Base-by-base conservation (phyloP, 352 stramenopile genomes). In the Pythium dissimile region DNA sequence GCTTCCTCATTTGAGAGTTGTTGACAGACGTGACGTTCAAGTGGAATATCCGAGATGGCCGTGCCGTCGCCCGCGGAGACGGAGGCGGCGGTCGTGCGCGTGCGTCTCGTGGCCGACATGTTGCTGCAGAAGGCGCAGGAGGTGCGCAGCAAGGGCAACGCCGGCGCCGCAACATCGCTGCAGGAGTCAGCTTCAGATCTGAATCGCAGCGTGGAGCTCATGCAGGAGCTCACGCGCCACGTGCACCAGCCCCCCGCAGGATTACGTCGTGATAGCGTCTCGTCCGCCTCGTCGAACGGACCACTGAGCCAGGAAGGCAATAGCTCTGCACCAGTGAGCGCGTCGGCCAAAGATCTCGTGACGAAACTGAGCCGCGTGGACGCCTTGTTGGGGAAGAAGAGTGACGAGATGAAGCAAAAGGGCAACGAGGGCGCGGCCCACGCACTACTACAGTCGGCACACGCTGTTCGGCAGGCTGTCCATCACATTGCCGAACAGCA, bases 61-160 rank as follows among this genome's bases (percentile, higher is more conserved):
- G 34, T 66, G 34, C 51, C 59, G 34, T 48, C 59, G 18, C 30
- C 46, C 27, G 42, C 43, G 4, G 75, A 80, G 64, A 77, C 77
- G 16, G 78, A 80, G 20, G 73, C 77, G 59, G 74, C 86, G 28
- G 77, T 73, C 38, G 68, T 77, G 46, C 77, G 79, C 42, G 77
- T 92, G 70, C 70, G 81, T 39, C 65, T 88, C 42, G 82, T 92
- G 60, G 82, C 82, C 20, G 76, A 92, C 56, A 92, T 89, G 68
- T 65, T 92, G 51, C 59, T 75, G 68, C 72, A 81, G 27, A 86
- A 85, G 59, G 75, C 77, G 43, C 70, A 80, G 47, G 79, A 92
- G 37, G 78, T 81, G 38, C 73, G 84, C 62, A 68, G 64, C 26
- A 80, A 77, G 42, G 82, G 82, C 31, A 88, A 88, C 51, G 67